phyloP scores from a whole-genome alignment of 768 basidiomycete species.

The Ephemerocybe angulata region DNA sequence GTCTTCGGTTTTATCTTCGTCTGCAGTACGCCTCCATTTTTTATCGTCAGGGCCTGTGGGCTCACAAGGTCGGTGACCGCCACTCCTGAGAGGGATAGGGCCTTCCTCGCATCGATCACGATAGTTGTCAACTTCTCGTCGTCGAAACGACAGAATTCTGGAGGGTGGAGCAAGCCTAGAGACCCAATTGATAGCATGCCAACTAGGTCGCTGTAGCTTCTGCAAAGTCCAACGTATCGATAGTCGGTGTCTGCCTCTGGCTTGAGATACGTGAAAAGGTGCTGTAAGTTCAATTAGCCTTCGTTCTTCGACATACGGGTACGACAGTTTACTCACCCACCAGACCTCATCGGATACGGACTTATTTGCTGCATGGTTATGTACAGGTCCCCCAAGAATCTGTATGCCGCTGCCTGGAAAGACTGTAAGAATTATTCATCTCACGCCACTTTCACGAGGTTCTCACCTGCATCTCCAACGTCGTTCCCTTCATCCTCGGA shows the following conservation, averaged over 20 bases:
- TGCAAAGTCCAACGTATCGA: slow-evolving; percentile 27
- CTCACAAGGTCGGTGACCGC: slow-evolving; percentile 17
- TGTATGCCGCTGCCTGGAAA: slow-evolving; percentile 16
- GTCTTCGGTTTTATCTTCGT: slow-evolving; percentile 8
- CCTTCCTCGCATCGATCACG: not conserved
- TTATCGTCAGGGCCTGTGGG: not conserved
- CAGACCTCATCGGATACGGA: slow-evolving; percentile 28
- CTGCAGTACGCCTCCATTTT: not conserved
- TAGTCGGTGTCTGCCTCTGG: slow-evolving; percentile 22
- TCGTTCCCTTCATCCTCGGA: not conserved
- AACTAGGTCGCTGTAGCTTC: slow-evolving; percentile 24
- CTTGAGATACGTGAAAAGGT: slow-evolving; percentile 1
- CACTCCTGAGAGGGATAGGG: slow-evolving; percentile 1
- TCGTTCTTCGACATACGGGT: no score
- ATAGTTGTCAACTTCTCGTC: not conserved
- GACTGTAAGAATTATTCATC: not conserved
- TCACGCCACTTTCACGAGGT: no score
- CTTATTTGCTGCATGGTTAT: slow-evolving; percentile 16
- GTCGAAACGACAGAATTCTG: slow-evolving; percentile 13
- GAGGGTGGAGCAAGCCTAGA: slow-evolving; percentile 16
- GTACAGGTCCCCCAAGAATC: slow-evolving; percentile 29
- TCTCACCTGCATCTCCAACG: not conserved
- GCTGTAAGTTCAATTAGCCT: no score
- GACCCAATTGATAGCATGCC: slow-evolving; percentile 22
- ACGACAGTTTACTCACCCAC: slow-evolving; percentile 26